Conservation (phyloP, 345 rosid genomes). For the Salix purpurea region DNA sequence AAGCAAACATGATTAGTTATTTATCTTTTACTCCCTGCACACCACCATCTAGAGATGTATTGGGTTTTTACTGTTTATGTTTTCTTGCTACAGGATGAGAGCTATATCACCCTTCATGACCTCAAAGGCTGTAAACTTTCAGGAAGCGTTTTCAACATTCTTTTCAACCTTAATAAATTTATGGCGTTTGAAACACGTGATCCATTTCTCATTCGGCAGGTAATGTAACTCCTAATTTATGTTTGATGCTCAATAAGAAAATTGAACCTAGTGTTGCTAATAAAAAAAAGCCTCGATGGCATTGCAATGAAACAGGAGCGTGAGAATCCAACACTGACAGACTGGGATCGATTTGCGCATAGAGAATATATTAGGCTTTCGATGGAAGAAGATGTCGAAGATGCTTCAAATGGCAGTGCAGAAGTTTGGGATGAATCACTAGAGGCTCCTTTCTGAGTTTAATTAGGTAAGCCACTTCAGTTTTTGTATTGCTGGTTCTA, state of each 20-base stretch:
- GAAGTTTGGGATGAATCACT: constrained; percentile 98
- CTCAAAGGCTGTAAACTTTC: constrained; percentile 84
- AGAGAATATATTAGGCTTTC: constrained; percentile 96
- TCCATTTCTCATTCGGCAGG: constrained; percentile 98
- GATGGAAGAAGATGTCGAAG: constrained; percentile 98
- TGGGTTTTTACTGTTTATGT: constrained; percentile 2
- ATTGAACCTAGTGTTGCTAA: background rate
- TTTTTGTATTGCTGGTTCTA: background rate
- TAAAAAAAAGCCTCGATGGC: background rate
- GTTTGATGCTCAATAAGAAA: background rate
- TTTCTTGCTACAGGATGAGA: constrained; percentile 57
- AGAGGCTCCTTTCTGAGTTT: constrained; percentile 83
- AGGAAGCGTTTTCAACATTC: constrained; percentile 85
- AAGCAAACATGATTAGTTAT: background rate
- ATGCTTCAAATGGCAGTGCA: constrained; percentile 95
- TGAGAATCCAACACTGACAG: constrained; percentile 91
- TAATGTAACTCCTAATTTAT: constrained; percentile 18
- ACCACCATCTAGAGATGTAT: background rate
- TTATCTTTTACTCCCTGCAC: background rate
- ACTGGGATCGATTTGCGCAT: constrained; percentile 98
- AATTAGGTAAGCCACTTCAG: constrained; percentile 22
- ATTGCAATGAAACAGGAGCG: constrained; percentile 60
- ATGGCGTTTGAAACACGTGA: constrained; percentile 98
- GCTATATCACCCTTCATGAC: constrained; percentile 61
- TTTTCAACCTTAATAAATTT: constrained; percentile 91